Percentiles rank a stretch among this genome's conserved stretches.
These are phyloP conservation scores for Gloeophyllum trabeum DNA, from an alignment of 768 basidiomycete genomes.

Conservation along the genomic window DNA sequence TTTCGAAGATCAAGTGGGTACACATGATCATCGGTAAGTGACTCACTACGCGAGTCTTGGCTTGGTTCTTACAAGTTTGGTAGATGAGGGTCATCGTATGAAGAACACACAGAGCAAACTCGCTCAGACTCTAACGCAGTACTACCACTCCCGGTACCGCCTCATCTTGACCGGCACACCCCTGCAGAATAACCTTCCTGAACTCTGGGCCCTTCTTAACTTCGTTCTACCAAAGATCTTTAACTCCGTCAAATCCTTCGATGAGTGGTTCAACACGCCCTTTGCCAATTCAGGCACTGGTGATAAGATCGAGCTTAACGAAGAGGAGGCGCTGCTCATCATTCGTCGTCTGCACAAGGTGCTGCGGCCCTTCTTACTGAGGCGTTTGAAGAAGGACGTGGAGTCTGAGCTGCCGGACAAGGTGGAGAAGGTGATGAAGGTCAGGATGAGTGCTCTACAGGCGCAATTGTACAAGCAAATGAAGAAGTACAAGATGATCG, in stretches of 20 bases:
- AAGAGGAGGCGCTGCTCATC: constrained; percentile 97
- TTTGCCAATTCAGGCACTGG: constrained; percentile 97
- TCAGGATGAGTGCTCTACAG: constrained; percentile 89
- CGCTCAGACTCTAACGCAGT: constrained; percentile 79
- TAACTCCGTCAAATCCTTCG: constrained; percentile 98
- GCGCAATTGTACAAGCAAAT: constrained; percentile 92
- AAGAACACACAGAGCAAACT: constrained; percentile 92
- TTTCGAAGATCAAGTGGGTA: constrained; percentile 89
- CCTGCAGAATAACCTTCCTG: constrained; percentile 93
- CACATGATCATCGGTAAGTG: constrained; percentile 90
- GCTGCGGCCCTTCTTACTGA: constrained; percentile 85
- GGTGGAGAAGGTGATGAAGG: constrained; percentile 96
- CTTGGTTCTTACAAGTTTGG: background rate
- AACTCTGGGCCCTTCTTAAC: constrained; percentile 91
- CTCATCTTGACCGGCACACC: constrained; percentile 95
- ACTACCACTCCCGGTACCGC: constrained; percentile 87
- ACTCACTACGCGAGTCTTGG: background rate
- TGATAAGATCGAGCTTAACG: constrained; percentile 97
- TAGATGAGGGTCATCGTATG: constrained; percentile 96
- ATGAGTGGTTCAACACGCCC: constrained; percentile 99
- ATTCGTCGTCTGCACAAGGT: constrained; percentile 96
- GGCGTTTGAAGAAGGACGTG: constrained; percentile 92
- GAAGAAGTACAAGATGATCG: constrained; percentile 98
- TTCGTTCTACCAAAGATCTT: constrained; percentile 93
- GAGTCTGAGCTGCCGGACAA: constrained; percentile 94